phyloP scores from a whole-genome alignment of 179 eudicot species.

The Pouteria campechiana region DNA sequence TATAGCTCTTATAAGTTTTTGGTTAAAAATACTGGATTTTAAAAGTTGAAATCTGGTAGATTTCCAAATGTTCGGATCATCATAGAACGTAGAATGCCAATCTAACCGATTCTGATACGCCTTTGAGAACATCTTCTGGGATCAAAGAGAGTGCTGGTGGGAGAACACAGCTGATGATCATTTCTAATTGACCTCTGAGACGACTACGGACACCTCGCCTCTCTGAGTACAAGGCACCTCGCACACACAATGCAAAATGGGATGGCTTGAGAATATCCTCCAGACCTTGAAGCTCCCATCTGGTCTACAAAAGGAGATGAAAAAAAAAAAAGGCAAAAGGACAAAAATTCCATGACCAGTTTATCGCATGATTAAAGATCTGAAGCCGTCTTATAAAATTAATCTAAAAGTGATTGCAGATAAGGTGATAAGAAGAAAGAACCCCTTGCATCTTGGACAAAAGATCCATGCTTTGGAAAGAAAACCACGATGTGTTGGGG shows the following conservation, averaged over 20 bases:
- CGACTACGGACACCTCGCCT: slow-evolving; percentile 42
- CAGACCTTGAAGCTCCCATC: slow-evolving; percentile 86
- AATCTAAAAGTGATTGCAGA: not conserved
- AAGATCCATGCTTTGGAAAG: no score
- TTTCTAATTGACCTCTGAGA: slow-evolving; percentile 63
- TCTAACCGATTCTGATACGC: slow-evolving; percentile 63
- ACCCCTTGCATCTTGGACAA: not conserved
- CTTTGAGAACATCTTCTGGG: slow-evolving; percentile 55
- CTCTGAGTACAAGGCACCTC: slow-evolving; percentile 67
- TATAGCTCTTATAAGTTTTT: no score
- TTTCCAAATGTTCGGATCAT: no score
- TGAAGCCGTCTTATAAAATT: not conserved
- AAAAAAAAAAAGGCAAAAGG: no score
- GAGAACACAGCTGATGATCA: slow-evolving; percentile 60
- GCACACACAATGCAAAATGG: slow-evolving; percentile 56
- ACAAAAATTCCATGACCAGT: no score
- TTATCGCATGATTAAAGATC: no score
- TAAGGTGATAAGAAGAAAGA: not conserved
- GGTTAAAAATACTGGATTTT: no score
- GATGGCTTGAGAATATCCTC: slow-evolving; percentile 57
- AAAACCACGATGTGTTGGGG: no score
- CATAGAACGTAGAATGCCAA: no score
- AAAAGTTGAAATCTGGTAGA: no score
- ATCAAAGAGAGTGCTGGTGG: slow-evolving; percentile 57
- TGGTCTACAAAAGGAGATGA: slow-evolving; percentile 30